Base-by-base conservation (phyloP, 2,329 filamentous ascomycete species). In the Monilinia aucupariae region DNA sequence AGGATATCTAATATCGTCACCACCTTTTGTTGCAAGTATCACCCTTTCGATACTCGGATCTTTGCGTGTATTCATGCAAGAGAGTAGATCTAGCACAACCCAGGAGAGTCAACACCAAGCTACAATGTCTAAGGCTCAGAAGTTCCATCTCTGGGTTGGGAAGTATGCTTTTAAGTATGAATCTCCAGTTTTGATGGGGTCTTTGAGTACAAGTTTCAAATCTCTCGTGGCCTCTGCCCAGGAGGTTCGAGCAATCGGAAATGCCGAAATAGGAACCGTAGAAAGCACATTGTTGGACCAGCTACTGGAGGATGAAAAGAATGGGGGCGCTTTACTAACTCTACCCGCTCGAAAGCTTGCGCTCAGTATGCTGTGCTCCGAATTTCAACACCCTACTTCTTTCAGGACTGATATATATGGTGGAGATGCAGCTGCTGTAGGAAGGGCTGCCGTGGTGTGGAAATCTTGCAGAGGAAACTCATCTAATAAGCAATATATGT, bases 21-120 rank as follows among this genome's bases (percentile, higher is more conserved):
- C 91, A 0, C 87, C 86, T 0, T 97, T 97, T 70, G 79, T 96
- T 49, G 87, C 90, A 13, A 93, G 92, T 0, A 89, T 92, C 67
- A 83, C 88, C 0, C 78, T 97, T 22, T 91, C 91, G 0, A 88
- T 89, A 0, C 78, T 97, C 4, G 85, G 92, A 3, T 92, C 91
- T 3, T 79, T 97, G 25, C 83, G 87, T 51, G 82, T 86, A 10
- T 92, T 96, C 70, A 78, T 96, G 20, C 83, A 86, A 50, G 88
- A 87, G 1, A 85, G 84, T 39, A 88, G 92, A 70, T 85, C 89
- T 15, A 91, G 86, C 70, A 93, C 89, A 4, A 93, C 90, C 0
- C 91, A 96, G 70, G 90, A 96, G 72, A 91, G 83, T 64, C 90
- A 96, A 69, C 89, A 93, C 73, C 83, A 83, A 67, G 82, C 83